Base-by-base conservation (phyloP, 78 protist species). In the Speleostelium caveatum region DNA sequence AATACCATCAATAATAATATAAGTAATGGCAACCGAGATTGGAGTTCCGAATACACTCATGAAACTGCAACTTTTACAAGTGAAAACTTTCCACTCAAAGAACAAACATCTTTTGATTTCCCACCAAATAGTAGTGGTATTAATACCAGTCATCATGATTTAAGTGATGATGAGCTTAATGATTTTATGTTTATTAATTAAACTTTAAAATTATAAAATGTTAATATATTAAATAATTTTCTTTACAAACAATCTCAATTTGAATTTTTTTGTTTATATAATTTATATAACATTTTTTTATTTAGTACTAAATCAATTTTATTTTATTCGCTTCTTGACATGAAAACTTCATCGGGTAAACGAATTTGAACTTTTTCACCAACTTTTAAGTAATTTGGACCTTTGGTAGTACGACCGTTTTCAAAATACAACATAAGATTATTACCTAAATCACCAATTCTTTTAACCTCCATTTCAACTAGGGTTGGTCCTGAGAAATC, bases 401-500 rank as follows among this genome's bases (percentile, higher is more conserved):
- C 75, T 67, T 67, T 79, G 10, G 51, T 36, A 24, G 75, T 12
- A 26, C 88, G 26, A 56, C 88, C 88, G 67, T 79, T 79, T 41
- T 35, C 76, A 26, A 79, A 79, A 56, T 55, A 41, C 16, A 79
- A 59, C 5, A 67, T 68, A 16, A 8, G 0, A 39, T 35, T 26
- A 49, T 79, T 79, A 19, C 38, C 28, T 17, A 67, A 33, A 67
- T 79, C 88, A 16, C 30, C 16, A 28, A 79, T 36, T 17, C 24
- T 17, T 24, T 4, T 22, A 26, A 79, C 53, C 4, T 22, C 22
- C 2, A 79, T 17, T 35, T 36, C 41, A 38, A 79, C 45, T 39
- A 67, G 66, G 0, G 56, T 55, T 67, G 88, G 88, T 55, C 88
- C 88, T 56, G 16, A 56, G 32, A 79, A 67, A 39, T 79, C 88